These are phyloP conservation scores for Amanita rubescens DNA, from an alignment of 768 basidiomycete species.

Conservation along the genomic window DNA sequence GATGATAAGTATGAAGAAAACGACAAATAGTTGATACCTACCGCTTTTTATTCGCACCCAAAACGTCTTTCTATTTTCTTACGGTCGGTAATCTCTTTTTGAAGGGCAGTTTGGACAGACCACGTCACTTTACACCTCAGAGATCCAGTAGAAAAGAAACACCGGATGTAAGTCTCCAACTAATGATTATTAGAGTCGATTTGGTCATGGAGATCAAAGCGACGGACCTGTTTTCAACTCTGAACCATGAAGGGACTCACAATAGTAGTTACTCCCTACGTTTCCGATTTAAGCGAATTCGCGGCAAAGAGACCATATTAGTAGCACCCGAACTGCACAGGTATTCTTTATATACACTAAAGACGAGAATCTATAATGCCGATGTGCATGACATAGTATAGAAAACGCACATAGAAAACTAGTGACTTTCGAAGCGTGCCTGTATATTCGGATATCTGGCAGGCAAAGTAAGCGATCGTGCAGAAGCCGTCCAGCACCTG, in stretches of 20 bases:
- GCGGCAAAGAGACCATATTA: no score
- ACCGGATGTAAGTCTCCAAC: conserved; percentile 33
- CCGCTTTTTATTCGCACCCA: conserved; percentile 34
- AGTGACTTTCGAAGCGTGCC: no score
- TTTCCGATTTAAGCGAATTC: no score
- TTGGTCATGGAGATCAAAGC: neutral
- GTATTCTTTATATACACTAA: no score
- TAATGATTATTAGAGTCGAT: conserved; percentile 6
- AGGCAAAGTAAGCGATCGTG: no score
- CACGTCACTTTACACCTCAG: conserved; percentile 52
- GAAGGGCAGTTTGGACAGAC: conserved; percentile 39
- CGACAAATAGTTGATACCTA: neutral
- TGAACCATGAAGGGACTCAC: conserved; percentile 25
- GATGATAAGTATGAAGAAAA: neutral
- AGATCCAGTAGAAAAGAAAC: conserved; percentile 61
- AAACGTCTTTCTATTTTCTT: conserved; percentile 50
- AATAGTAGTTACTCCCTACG: no score
- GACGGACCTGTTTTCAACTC: neutral
- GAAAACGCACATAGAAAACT: no score
- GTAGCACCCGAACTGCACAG: no score
- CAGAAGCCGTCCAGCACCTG: no score
- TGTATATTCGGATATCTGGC: no score
- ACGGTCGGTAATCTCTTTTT: conserved; percentile 59
- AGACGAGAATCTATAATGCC: no score
- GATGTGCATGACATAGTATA: no score